phyloP scores from a whole-genome alignment of 1,139 yeast genomes.

The Geotrichum australiense region DNA sequence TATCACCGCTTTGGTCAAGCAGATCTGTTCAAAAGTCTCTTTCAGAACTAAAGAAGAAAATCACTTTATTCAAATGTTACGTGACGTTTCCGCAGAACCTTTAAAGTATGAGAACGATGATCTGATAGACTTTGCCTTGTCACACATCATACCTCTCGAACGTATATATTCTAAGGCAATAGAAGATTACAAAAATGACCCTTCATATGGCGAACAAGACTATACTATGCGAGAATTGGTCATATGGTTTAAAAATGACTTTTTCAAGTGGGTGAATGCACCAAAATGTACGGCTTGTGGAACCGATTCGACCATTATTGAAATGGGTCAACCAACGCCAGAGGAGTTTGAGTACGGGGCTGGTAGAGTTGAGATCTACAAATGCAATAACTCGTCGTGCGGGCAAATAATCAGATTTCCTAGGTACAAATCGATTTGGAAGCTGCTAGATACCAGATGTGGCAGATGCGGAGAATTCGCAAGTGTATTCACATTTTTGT shows the following conservation, averaged over 20 bases:
- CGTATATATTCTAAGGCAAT: slow-evolving; percentile 37
- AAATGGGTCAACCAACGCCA: slow-evolving; percentile 36
- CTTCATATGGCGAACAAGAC: slow-evolving; percentile 53
- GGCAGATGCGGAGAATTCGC: slow-evolving; percentile 99
- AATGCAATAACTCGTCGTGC: slow-evolving; percentile 49
- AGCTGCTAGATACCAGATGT: slow-evolving; percentile 49
- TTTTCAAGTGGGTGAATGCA: slow-evolving; percentile 76
- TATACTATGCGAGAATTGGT: slow-evolving; percentile 60
- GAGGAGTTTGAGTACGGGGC: slow-evolving; percentile 45
- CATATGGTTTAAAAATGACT: slow-evolving; percentile 67
- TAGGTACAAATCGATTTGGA: slow-evolving; percentile 62
- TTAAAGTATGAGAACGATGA: slow-evolving; percentile 35
- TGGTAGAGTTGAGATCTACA: slow-evolving; percentile 52
- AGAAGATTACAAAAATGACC: slow-evolving; percentile 30
- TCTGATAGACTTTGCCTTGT: slow-evolving; percentile 36
- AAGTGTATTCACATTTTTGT: slow-evolving; percentile 58
- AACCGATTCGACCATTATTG: slow-evolving; percentile 33
- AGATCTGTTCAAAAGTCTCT: neutral
- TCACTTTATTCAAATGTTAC: slow-evolving; percentile 7
- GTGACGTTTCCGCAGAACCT: slow-evolving; percentile 22
- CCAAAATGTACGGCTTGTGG: slow-evolving; percentile 59
- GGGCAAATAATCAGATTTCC: slow-evolving; percentile 50
- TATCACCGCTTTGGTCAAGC: neutral
- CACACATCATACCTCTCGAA: slow-evolving; percentile 35
- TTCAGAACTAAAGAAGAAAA: slow-evolving; percentile 6